phyloP scores from a whole-genome alignment of 2,329 filamentous ascomycete genomes.

The Nothophoma quercina region DNA sequence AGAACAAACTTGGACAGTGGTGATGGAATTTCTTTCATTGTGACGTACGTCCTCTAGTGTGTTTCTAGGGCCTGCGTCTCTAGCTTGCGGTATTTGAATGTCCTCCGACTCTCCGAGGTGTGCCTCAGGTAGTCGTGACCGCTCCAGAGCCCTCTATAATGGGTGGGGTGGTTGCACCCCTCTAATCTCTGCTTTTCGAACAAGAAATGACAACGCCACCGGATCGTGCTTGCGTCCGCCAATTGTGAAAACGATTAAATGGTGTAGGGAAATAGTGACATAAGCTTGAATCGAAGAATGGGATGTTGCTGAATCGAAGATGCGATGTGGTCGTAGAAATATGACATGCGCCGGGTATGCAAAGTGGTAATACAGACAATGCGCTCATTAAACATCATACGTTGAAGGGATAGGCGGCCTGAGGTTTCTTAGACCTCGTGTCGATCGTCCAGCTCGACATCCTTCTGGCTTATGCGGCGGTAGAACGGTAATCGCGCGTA shows the following conservation, averaged over 20 bases:
- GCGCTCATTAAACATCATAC: conserved; percentile 16
- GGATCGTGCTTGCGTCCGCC: conserved; percentile 1
- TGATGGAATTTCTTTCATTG: background rate
- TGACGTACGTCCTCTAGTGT: background rate
- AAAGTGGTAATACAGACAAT: conserved; percentile 9
- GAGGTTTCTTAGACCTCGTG: conserved; percentile 40
- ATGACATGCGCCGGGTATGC: conserved; percentile 17
- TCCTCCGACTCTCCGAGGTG: background rate
- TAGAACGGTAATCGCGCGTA: conserved; percentile 46
- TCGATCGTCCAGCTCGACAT: conserved; percentile 45
- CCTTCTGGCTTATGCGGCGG: conserved; percentile 47
- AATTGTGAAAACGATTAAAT: conserved; percentile 3
- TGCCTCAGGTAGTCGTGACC: background rate
- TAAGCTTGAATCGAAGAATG: conserved; percentile 1
- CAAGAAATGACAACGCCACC: background rate
- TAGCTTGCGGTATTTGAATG: conserved; percentile 2
- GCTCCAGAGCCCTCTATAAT: background rate
- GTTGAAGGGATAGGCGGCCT: background rate
- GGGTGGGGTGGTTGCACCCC: background rate
- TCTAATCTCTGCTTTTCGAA: conserved; percentile 4
- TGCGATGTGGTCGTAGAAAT: conserved; percentile 5
- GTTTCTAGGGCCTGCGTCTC: background rate
- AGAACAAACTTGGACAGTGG: no score
- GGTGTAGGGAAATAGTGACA: conserved; percentile 12
- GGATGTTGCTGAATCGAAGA: conserved; percentile 2